Conservation (phyloP, 495 filamentous ascomycete genomes). For the Monascus purpureus region DNA sequence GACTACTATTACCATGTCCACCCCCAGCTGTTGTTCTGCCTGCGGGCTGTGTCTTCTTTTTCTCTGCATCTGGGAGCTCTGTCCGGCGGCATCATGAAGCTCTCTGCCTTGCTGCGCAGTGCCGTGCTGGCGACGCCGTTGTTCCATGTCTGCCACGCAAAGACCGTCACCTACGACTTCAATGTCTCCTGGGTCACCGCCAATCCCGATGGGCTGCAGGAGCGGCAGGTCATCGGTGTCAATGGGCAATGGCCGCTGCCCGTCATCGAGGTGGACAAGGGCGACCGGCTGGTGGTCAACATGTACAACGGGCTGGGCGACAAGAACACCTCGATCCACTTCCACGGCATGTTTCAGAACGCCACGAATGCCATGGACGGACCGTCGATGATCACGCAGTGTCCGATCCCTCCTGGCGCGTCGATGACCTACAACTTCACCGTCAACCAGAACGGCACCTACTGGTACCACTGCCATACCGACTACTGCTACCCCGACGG, state of each 20-base stretch:
- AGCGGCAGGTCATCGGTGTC: slow-evolving; percentile 61
- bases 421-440: slow-evolving; percentile 67
- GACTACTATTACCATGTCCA: too few species aligned
- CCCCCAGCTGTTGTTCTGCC: too few species aligned
- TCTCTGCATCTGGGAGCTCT: too few species aligned
- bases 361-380: slow-evolving; percentile 64
- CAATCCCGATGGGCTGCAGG: slow-evolving; percentile 59
- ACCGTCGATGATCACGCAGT: slow-evolving; percentile 52
- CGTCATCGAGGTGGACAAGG: slow-evolving; percentile 50
- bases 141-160: slow-evolving; percentile 34
- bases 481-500: too few species aligned
- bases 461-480: too few species aligned
- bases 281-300: slow-evolving; percentile 59
- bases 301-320: slow-evolving; percentile 61
- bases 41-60: too few species aligned
- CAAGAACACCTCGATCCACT: slow-evolving; percentile 58
- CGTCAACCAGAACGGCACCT: too few species aligned
- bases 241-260: slow-evolving; percentile 72
- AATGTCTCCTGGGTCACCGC: slow-evolving; percentile 67
- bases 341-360: slow-evolving; percentile 66
- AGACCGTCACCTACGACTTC: slow-evolving; percentile 62
- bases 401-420: slow-evolving; percentile 46
- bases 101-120: too few species aligned
- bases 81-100: too few species aligned
- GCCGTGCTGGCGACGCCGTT: too few species aligned